Evolutionary conservation across 2,329 filamentous ascomycete species (phyloP).

Genomic region (Fusarium chlamydosporum): DNA sequence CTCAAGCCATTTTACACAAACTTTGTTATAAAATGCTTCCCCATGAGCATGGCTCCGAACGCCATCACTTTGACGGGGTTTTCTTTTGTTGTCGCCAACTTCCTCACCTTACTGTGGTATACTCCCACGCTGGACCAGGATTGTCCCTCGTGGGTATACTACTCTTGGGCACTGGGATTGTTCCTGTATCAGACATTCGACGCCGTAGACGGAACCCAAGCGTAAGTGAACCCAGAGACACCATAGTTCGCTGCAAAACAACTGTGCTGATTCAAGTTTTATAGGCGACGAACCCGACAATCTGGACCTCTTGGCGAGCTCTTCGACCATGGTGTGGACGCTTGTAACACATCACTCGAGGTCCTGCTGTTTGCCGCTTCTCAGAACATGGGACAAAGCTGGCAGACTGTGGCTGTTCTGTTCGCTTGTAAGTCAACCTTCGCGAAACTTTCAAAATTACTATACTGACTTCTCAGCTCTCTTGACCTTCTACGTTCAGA

Average conservation of each 20-base stretch:
- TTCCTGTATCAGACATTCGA: constrained; percentile 99
- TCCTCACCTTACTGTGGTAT: constrained; percentile 95
- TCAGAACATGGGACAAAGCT: constrained; percentile 93
- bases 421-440: constrained; percentile 77
- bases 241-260: background rate
- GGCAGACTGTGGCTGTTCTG: constrained; percentile 86
- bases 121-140: constrained; percentile 94
- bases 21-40: constrained; percentile 93
- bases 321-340: constrained; percentile 98
- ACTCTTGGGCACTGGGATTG: constrained; percentile 87
- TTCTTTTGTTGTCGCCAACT: constrained; percentile 88
- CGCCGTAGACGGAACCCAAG: constrained; percentile 94
- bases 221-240: constrained; percentile 69
- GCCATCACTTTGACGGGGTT: constrained; percentile 93
- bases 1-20: constrained; percentile 98
- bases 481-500: constrained; percentile 98
- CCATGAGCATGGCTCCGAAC: constrained; percentile 92
- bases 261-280: constrained; percentile 23
- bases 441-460: background rate
- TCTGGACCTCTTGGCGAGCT: constrained; percentile 95
- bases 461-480: constrained; percentile 68
- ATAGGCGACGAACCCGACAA: constrained; percentile 88
- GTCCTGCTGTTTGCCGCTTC: constrained; percentile 91
- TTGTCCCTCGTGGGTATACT: constrained; percentile 96
- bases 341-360: constrained; percentile 94